Evolutionary conservation across 768 basidiomycete genomes (phyloP), one percentile per base, ranked within the genome.

Genomic region (Crepidotus variabilis): DNA sequence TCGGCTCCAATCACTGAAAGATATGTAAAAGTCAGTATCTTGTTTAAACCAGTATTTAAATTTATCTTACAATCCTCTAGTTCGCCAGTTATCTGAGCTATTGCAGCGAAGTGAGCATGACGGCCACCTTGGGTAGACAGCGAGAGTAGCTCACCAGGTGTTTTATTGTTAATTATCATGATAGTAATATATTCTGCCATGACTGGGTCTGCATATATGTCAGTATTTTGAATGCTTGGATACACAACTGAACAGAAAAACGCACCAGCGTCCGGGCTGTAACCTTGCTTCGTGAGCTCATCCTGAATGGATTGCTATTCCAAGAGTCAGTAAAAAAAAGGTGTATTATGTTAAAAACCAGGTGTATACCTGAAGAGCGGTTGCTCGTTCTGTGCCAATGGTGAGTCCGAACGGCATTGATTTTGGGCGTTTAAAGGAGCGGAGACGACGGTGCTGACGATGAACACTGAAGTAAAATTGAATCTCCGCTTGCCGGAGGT

Each of bases 111-210:
- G 61, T 65, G 51, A 55, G 52, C 47, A 59, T 63, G 57, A 63
- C 61, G 51, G 55, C 50, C 7, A 56, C 14, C 51, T 47, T 56
- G 45, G 53, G 13, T 18, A n/a, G 36, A 18, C 32, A 49, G 33
- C 21, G 21, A 35, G 47, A 18, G n/a, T 7, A 24, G 73, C 85
- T 33, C 63, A 87, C 90, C 81, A 60, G 83, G 71, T 56, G 88
- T 86, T 77, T 94, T 95, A 71, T 90, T 90, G 68, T 95, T 95
- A 61, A 94, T 93, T 48, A 95, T 82, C 93, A 95, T 94, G 57
- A 95, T 95, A 18, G 90, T 92, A 56, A 94, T 92, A 65, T 93
- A 95, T 71, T 95, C 93, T 2, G 92, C 91, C 91, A 94, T 93
- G 63, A 93, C 90, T 13, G 85, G 84, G 71, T 94, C 92, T 91